Base-by-base conservation (phyloP, 257 asterid genomes). In the Penstemon barbatus region DNA sequence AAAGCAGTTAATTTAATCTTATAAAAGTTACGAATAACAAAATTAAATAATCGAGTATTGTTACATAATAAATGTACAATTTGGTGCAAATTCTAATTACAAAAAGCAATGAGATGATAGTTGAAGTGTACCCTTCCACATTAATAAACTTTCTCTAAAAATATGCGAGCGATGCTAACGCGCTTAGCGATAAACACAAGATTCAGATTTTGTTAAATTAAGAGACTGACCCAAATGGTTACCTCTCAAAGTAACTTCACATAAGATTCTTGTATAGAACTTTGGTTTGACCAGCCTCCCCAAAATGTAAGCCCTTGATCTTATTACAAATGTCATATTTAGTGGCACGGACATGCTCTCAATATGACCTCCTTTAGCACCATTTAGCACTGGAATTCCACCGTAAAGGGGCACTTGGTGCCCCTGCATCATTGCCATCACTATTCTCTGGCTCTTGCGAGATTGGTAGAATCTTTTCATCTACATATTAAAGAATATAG, bases 331-430 rank as follows among this genome's bases (percentile, higher is more conserved):
- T 3, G 96, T 90, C 60, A 92, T 83, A 63, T 88, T 92, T 25
- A 92, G 59, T 0, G 97, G 93, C 72, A 88, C 93, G 0, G 83
- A 43, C 48, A 77, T 68, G 49, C 73, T 77, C 61, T 81, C 88
- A 5, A 55, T 69, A 25, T 74, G 87, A 37, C 65, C 75, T 71
- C 65, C 75, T 71, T 63, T 82, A 60, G 75, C 81, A 42, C 75
- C 73, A 15, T 25, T 75, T 40, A 88, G 73, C 11, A 75, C 15
- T 0, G 97, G 91, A 48, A 92, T 76, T 40, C 95, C 96, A 5
- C 98, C 98, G 43, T 92, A 90, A 4, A 90, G 89, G 1, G 98
- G 98, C 72, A 92, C 89, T 69, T 92, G 98, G 48, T 83, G 70
- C 12, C 93, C 97, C 58, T 68, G 72, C 38, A 92, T 77, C 57